These are phyloP conservation scores for Penicillium chermesinum DNA, from an alignment of 495 filamentous ascomycete species.

Conservation along the genomic window DNA sequence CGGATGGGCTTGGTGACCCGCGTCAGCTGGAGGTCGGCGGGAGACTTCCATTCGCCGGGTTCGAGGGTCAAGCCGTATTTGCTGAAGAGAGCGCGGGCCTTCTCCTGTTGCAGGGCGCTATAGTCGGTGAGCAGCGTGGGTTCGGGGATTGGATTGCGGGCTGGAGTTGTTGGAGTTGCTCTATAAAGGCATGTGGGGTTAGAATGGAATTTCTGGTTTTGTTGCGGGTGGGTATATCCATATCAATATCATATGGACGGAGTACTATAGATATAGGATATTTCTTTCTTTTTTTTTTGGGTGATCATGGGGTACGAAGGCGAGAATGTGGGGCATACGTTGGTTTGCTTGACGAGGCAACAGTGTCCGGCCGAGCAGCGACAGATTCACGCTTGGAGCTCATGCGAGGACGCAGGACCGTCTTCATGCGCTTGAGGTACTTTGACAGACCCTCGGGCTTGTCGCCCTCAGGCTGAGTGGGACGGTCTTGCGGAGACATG, in stretches of 20 bases:
- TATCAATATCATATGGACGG: background rate
- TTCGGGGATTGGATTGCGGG: slow-evolving; percentile 14
- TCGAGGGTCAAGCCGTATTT: slow-evolving; percentile 70
- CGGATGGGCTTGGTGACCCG: slow-evolving; percentile 85
- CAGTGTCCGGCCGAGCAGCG: slow-evolving; percentile 9
- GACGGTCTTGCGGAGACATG: slow-evolving; percentile 27
- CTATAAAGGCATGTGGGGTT: slow-evolving; percentile 4
- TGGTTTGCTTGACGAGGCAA: slow-evolving; percentile 18
- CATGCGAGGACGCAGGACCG: slow-evolving; percentile 51
- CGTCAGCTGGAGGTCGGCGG: slow-evolving; percentile 51
- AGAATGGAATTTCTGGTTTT: background rate
- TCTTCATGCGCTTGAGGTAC: slow-evolving; percentile 59
- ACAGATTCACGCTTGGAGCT: slow-evolving; percentile 39
- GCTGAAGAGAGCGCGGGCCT: slow-evolving; percentile 64
- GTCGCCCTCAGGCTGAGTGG: slow-evolving; percentile 28
- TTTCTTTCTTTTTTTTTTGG: background rate
- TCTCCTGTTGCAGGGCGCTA: slow-evolving; percentile 54
- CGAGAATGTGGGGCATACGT: slow-evolving; percentile 23
- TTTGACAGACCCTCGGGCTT: slow-evolving; percentile 61
- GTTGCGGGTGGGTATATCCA: background rate
- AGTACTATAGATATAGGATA: background rate
- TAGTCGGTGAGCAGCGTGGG: slow-evolving; percentile 29
- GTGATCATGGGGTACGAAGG: background rate
- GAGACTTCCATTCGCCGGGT: slow-evolving; percentile 61
- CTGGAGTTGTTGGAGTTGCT: slow-evolving; percentile 11